These are phyloP conservation scores for Cryoendolithus antarcticus DNA, from an alignment of 2,329 filamentous ascomycete genomes.

Conservation along the genomic window DNA sequence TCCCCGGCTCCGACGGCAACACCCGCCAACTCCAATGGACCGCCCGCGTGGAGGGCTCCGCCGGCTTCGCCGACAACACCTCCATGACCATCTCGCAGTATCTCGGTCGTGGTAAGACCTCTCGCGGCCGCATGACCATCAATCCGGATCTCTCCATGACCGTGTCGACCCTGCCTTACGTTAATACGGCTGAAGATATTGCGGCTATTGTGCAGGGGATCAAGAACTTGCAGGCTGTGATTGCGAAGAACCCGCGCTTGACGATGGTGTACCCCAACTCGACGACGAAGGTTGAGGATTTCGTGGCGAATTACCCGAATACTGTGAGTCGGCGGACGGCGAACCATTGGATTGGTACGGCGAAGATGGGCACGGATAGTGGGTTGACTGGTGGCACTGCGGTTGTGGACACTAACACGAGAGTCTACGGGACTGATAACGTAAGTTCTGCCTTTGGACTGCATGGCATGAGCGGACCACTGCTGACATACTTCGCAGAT, in stretches of 20 bases:
- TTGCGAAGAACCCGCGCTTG: constrained; percentile 43
- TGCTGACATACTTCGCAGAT: constrained; percentile 21
- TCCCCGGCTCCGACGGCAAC: constrained; percentile 45
- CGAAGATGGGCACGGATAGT: constrained; percentile 31
- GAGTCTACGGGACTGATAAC: constrained; percentile 51
- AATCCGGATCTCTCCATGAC: constrained; percentile 44
- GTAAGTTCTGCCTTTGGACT: not conserved
- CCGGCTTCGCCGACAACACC: constrained; percentile 27
- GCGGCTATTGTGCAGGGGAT: constrained; percentile 51
- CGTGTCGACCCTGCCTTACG: constrained; percentile 48
- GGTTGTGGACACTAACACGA: constrained; percentile 38
- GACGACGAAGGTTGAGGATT: constrained; percentile 42
- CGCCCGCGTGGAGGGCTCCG: constrained; percentile 48
- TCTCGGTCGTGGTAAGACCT: constrained; percentile 51
- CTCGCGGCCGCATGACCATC: constrained; percentile 50
- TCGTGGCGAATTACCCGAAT: constrained; percentile 35
- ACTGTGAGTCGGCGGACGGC: constrained; percentile 28
- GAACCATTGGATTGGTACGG: constrained; percentile 35
- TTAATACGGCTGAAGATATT: constrained; percentile 44
- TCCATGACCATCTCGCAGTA: constrained; percentile 40
- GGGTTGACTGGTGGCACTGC: constrained; percentile 29
- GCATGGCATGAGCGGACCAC: not conserved
- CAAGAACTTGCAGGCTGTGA: constrained; percentile 45
- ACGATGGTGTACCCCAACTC: constrained; percentile 44
- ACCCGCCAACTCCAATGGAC: constrained; percentile 57